Base-by-base conservation (phyloP, 805 yeast genomes). In the Nakazawaea ishiwadae region DNA sequence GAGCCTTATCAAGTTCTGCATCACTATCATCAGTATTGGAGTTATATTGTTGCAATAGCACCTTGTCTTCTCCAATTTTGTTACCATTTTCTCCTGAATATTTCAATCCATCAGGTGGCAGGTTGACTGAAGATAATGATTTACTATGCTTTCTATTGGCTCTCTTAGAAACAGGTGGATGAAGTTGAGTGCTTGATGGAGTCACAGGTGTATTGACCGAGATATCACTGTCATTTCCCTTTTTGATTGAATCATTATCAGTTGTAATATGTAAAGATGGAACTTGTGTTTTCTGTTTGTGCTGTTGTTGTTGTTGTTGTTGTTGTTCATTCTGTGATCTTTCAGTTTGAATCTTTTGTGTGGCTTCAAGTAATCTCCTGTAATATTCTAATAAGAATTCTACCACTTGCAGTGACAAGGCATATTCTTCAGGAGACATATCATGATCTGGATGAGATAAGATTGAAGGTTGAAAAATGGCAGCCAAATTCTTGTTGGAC, bases 381-480 rank as follows among this genome's bases (percentile, higher is more conserved):
- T 91, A 82, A 58, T 91, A 88, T 50, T 84, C 90, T 44, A 91
- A 85, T 65, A 93, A 72, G 50, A 91, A 89, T 55, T 90, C 95
- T 19, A 93, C 83, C 26, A 87, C 96, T 6, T 79, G 71, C 50
- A 90, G 88, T 4, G 96, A 85, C 27, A 88, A 64, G 10, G 86
- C 91, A 63, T 90, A 90, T 61, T 93, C 97, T 24, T 80, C 87
- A 1, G 97, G 97, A 31, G 83, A 77, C 81, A 91, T 77, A 56
- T 90, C 96, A 59, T 93, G 97, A 49, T 73, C 75, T 4, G 96
- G 96, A 59, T 91, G 98, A 8, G 95, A 84, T 40, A 93, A 68
- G 14, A 93, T 79, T n/a, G 96, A 85, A 3, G 99, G 98, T 64
- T 93, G 99, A 66, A 93, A 93, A 44, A 93, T 86, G 2, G 98